These are phyloP conservation scores for Deinandra increscens DNA, from an alignment of 129 eudicot genomes.

Conservation along the genomic window DNA sequence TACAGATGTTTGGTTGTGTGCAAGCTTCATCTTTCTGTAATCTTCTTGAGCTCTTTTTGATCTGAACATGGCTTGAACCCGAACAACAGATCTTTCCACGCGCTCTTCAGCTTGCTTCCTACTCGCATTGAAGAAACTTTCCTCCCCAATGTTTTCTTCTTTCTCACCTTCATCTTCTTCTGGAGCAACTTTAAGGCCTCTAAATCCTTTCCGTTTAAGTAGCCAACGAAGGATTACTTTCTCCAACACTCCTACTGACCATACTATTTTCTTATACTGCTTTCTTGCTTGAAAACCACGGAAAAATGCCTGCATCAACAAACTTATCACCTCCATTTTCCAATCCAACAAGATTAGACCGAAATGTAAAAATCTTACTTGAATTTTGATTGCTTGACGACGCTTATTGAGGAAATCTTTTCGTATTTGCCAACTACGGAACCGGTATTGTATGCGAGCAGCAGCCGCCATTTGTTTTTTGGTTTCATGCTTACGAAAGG, in stretches of 20 bases:
- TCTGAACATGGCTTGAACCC: constrained; percentile 96
- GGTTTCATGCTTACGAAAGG: constrained; percentile 65
- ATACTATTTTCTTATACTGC: constrained; percentile 71
- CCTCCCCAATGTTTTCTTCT: constrained; percentile 54
- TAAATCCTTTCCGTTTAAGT: constrained; percentile 75
- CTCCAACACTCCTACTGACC: constrained; percentile 97
- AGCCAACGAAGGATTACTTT: constrained; percentile 95
- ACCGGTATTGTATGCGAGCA: constrained; percentile 77
- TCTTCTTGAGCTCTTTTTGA: constrained; percentile 89
- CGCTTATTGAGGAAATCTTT: constrained; percentile 82
- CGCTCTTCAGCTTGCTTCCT: constrained; percentile 94
- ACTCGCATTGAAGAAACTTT: constrained; percentile 74
- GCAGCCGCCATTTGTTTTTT: constrained; percentile 79
- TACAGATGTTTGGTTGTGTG: constrained; percentile 60
- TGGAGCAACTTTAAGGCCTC: constrained; percentile 60
- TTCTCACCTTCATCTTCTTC: constrained; percentile 34
- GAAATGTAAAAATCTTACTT: constrained; percentile 46
- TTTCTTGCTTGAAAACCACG: constrained; percentile 84
- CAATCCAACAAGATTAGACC: background rate
- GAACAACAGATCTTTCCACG: constrained; percentile 87
- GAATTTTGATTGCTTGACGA: constrained; percentile 80
- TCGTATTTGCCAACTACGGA: constrained; percentile 86
- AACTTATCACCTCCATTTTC: background rate
- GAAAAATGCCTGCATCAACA: constrained; percentile 62
- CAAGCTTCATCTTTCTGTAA: constrained; percentile 78